phyloP scores from a whole-genome alignment of 2,329 filamentous ascomycete species.

The Phaeomoniella chlamydospora region DNA sequence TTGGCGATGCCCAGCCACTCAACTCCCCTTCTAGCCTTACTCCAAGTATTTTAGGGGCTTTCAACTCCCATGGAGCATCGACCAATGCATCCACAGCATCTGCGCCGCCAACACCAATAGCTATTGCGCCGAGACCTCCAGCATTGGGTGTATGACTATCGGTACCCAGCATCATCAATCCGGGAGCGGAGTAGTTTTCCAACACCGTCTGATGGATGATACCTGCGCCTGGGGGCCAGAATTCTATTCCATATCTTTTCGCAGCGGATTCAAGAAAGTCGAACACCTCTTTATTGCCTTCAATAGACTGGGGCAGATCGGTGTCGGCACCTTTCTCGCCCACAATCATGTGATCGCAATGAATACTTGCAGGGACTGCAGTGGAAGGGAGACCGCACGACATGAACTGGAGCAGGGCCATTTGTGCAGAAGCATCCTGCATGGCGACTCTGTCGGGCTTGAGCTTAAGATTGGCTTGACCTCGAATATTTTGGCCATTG shows the following conservation, averaged over 20 bases:
- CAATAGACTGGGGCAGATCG: conserved; percentile 72
- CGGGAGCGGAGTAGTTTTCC: conserved; percentile 95
- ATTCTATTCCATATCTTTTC: conserved; percentile 85
- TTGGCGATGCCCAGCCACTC: conserved; percentile 82
- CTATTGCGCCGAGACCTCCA: conserved; percentile 84
- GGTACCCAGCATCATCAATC: conserved; percentile 96
- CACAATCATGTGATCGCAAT: conserved; percentile 98
- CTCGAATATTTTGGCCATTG: conserved; percentile 71
- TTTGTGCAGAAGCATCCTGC: conserved; percentile 97
- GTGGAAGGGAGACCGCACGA: conserved; percentile 79
- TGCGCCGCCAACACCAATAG: conserved; percentile 92
- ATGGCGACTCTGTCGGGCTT: conserved; percentile 96
- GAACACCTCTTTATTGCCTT: conserved; percentile 92
- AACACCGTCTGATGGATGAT: conserved; percentile 97
- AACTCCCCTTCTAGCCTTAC: conserved; percentile 73
- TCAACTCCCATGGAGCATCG: conserved; percentile 93
- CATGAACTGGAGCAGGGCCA: conserved; percentile 98
- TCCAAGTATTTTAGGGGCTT: conserved; percentile 80
- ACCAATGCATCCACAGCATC: conserved; percentile 95
- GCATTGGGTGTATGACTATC: conserved; percentile 96
- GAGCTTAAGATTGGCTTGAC: conserved; percentile 84
- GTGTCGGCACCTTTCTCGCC: conserved; percentile 78
- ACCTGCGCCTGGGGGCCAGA: conserved; percentile 85
- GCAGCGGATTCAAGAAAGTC: conserved; percentile 90
- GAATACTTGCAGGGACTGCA: conserved; percentile 89